Evolutionary conservation across 257 asterid species (phyloP), one percentile per base, ranked within the genome.

Genomic region (Nicotiana obtusifolia): DNA sequence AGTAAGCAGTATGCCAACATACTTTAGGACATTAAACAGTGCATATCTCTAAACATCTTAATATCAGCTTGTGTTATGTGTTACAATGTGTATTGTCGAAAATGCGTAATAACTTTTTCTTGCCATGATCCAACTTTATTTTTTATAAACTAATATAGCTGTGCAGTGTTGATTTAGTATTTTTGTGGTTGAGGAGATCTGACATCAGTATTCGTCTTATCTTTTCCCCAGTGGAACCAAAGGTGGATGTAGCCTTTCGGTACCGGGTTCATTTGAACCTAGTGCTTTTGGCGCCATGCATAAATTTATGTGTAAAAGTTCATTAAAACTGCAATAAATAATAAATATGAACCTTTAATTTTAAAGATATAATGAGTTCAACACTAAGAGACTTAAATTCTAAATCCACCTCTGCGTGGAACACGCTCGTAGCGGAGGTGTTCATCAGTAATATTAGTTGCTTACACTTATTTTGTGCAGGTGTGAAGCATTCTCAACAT

Each of bases 401-500:
- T 37, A 7, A 37, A 37, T 37, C 44, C 10, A 10, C 0, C 0
- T 37, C 10, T 37, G 10, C 0, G n/a, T n/a, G 4, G 56, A 68
- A 11, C 56, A n/a, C 5, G 31, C 0, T 68, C 30, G n/a, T 10
- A 68, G 54, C 1, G 13, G 0, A n/a, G n/a, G 54, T 37, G 1
- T n/a, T 69, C 10, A 20, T 69, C 9, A 37, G 77, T 20, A 47
- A 78, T 61, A 52, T 5, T 47, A 20, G 24, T 8, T 53, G 64
- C 35, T 49, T 14, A 69, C 75, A 56, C 20, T 47, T 41, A 20
- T 44, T 71, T 52, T 44, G 22, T 65, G 67, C 90, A 95, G 99
- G 99, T 95, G 99, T 61, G 99, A 93, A 87, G 92, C 99, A 78
- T 95, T 80, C 91, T 95, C 99, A 5, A 95, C 95, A 10, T 95